Percentiles rank a stretch among this genome's conserved stretches.
These are phyloP conservation scores for Striga asiatica DNA, from an alignment of 257 asterid species.

Conservation along the genomic window DNA sequence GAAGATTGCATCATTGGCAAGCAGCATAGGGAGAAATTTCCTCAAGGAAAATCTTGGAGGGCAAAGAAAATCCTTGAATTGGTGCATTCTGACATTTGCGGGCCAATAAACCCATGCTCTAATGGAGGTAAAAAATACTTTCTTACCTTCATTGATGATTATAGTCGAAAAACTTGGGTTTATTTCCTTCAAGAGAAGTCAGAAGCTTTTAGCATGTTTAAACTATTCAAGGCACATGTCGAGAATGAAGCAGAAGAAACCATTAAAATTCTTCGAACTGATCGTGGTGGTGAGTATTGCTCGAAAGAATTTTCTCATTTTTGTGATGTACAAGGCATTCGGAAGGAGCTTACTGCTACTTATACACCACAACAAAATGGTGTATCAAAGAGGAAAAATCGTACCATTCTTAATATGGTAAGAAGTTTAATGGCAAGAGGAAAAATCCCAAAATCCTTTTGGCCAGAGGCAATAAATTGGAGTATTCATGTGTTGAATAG, in stretches of 20 bases:
- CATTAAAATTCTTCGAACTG: background rate
- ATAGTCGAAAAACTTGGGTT: background rate
- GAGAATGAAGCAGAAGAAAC: background rate
- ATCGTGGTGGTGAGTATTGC: conserved; percentile 4
- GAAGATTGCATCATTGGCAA: background rate
- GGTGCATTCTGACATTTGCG: background rate
- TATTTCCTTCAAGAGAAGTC: background rate
- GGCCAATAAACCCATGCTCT: background rate
- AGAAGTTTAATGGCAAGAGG: background rate
- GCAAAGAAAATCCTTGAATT: background rate
- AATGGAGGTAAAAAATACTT: background rate
- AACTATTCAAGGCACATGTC: background rate
- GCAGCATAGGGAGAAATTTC: background rate
- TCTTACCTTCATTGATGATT: no score
- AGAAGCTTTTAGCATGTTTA: background rate
- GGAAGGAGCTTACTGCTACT: background rate
- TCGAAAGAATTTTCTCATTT: background rate
- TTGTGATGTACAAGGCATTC: background rate
- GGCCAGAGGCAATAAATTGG: background rate
- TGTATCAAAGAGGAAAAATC: background rate
- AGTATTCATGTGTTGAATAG: conserved; percentile 8
- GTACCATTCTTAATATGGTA: conserved; percentile 4
- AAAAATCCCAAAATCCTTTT: background rate
- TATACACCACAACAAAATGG: conserved; percentile 8
- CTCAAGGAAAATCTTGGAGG: background rate